A percentile compares a stretch with the other conserved stretches of the same genome.
These are phyloP conservation scores for Gloeostereum incarnatum DNA, from an alignment of 768 basidiomycete genomes.

Conservation along the genomic window DNA sequence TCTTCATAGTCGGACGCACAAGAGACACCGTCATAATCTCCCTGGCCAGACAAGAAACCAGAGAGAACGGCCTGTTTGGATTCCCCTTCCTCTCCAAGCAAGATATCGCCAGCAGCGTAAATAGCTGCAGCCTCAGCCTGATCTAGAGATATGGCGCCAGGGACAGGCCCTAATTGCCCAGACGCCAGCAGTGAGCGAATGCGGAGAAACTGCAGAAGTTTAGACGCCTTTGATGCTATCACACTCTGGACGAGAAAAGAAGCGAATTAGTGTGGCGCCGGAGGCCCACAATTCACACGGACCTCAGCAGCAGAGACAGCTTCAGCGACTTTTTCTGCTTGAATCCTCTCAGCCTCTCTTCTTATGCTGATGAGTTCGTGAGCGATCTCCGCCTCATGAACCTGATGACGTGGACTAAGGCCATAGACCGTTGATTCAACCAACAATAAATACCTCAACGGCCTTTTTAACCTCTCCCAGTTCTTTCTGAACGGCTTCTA, in stretches of 20 bases:
- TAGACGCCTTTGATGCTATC: conserved; percentile 30
- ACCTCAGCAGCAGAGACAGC: conserved; percentile 57
- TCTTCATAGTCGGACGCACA: conserved; percentile 33
- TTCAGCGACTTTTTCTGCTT: conserved; percentile 43
- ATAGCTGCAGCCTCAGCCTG: conserved; percentile 48
- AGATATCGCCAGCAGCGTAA: conserved; percentile 37
- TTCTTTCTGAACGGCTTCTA: conserved; percentile 78
- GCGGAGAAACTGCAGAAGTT: conserved; percentile 51
- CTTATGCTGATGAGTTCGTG: conserved; percentile 47
- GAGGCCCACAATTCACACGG: conserved; percentile 6
- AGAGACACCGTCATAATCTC: conserved; percentile 51
- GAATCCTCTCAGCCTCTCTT: conserved; percentile 45
- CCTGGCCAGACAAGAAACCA: conserved; percentile 47
- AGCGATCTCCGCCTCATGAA: conserved; percentile 52
- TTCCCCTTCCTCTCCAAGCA: conserved; percentile 48
- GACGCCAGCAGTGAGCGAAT: conserved; percentile 40
- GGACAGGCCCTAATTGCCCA: conserved; percentile 31
- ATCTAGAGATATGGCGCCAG: conserved; percentile 26
- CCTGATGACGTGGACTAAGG: conserved; percentile 32
- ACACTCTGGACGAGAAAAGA: conserved; percentile 28
- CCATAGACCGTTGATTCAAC: too few species aligned
- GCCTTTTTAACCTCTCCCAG: conserved; percentile 77
- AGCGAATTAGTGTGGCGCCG: conserved; percentile 1
- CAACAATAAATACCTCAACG: conserved; percentile 55
- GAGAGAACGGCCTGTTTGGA: conserved; percentile 40